These are phyloP conservation scores for Actinidia chinensis DNA, from an alignment of 179 eudicot species.

Conservation along the genomic window DNA sequence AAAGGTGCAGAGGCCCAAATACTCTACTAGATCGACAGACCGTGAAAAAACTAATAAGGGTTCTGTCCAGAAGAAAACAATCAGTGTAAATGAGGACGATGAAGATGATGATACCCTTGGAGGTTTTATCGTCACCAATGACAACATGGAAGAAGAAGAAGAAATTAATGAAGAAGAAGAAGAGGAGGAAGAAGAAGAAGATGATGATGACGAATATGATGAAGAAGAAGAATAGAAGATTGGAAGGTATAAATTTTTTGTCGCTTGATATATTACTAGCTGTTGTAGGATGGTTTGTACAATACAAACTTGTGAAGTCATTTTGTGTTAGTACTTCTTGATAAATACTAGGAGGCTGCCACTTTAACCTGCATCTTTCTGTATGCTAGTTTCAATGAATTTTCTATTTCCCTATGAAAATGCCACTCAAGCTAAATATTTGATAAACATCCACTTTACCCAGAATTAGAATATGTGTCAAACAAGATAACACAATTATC, in stretches of 20 bases:
- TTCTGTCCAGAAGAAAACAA: slow-evolving; percentile 25
- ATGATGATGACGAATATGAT: slow-evolving; percentile 58
- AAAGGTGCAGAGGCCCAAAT: slow-evolving; percentile 46
- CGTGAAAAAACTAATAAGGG: slow-evolving; percentile 28
- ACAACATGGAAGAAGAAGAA: slow-evolving; percentile 39
- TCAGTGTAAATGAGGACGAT: slow-evolving; percentile 19
- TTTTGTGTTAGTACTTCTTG: background rate
- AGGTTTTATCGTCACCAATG: slow-evolving; percentile 75
- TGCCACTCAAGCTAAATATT: too few species aligned
- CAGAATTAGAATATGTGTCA: too few species aligned
- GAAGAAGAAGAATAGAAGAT: slow-evolving; percentile 29
- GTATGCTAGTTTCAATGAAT: background rate
- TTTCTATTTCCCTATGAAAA: background rate
- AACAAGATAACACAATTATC: too few species aligned
- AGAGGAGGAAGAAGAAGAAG: slow-evolving; percentile 41
- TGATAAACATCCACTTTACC: too few species aligned
- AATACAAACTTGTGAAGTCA: background rate
- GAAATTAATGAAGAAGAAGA: slow-evolving; percentile 36
- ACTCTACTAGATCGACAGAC: slow-evolving; percentile 70
- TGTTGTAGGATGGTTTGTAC: background rate
- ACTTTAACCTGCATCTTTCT: background rate
- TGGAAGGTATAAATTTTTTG: background rate
- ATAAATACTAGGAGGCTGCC: background rate
- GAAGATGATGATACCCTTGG: slow-evolving; percentile 77
- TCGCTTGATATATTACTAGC: background rate